These are phyloP conservation scores for Cercophora sp. DNA, from an alignment of 495 filamentous ascomycete genomes.

Conservation along the genomic window DNA sequence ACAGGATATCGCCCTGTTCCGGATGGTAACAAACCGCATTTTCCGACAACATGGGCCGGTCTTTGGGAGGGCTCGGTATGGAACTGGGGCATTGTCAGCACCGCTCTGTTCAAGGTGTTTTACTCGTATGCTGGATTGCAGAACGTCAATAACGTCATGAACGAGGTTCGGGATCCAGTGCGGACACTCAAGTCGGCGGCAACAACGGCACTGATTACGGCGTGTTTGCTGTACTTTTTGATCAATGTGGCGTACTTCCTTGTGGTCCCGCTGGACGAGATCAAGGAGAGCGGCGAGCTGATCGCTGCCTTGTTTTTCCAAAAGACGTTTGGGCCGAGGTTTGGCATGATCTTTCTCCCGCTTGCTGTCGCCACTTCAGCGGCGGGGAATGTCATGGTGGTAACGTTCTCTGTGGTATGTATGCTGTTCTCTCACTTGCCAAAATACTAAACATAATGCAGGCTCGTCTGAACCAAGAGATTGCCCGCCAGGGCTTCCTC, in stretches of 20 bases:
- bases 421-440: too few species aligned
- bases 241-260: slow-evolving; percentile 69
- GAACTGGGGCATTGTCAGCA: slow-evolving; percentile 53
- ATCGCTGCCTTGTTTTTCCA: slow-evolving; percentile 68
- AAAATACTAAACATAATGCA: too few species aligned
- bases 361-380: slow-evolving; percentile 64
- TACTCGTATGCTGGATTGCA: slow-evolving; percentile 66
- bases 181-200: slow-evolving; percentile 62
- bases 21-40: slow-evolving; percentile 6
- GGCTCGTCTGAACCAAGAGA: slow-evolving; percentile 56
- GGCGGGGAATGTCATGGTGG: slow-evolving; percentile 73
- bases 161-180: slow-evolving; percentile 68
- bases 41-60: slow-evolving; percentile 28
- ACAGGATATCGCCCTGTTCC: slow-evolving; percentile 27
- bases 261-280: slow-evolving; percentile 63
- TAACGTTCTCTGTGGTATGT: slow-evolving; percentile 60
- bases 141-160: slow-evolving; percentile 74
- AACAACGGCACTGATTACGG: slow-evolving; percentile 56
- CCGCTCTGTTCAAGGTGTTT: slow-evolving; percentile 67
- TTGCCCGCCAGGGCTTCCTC: slow-evolving; percentile 55
- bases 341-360: slow-evolving; percentile 57
- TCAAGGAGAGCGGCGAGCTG: slow-evolving; percentile 62
- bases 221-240: slow-evolving; percentile 60
- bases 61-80: slow-evolving; percentile 54
- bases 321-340: slow-evolving; percentile 54